Base-by-base conservation (phyloP, 495 filamentous ascomycete genomes). In the Penicillium canariense region DNA sequence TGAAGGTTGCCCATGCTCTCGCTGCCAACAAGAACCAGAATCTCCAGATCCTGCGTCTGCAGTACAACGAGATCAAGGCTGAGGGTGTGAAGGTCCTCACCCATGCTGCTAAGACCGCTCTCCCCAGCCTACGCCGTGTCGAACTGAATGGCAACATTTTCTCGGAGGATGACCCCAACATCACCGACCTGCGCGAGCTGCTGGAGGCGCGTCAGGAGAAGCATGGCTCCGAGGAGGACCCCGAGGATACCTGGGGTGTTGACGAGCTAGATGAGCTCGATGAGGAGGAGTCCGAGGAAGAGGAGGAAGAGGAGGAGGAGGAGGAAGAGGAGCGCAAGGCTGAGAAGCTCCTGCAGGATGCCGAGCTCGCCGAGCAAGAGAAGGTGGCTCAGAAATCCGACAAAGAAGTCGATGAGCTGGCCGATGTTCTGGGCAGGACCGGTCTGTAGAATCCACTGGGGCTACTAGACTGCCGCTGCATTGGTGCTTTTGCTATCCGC, bases 111-210 rank as follows among this genome's bases (percentile, higher is more conserved):
- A 81, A 84, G 66, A 75, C 77, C 14, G 70, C 69, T 0, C 76
- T 97, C n/a, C 88, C 87, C 0, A 77, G 77, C 22, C 72, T 96
- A 55, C 84, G 84, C 70, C 85, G 90, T 58, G 82, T 96, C 54
- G 94, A 98, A 68, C 75, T 98, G 55, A 97, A 98, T 68, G 94
- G 94, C 34, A 98, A 98, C 76, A 92, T 88, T 62, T 96, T 98
- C 60, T 77, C 78, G 7, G 92, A 96, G 68, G 91, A 95, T 1
- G 93, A 97, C 58, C 69, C 79, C 26, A 77, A 79, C 39, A 80
- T 85, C 14, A 71, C 70, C 40, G 75, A 73, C 8, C 63, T 87
- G 39, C 69, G 76, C 26, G 74, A 77, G 46, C 59, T 80, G 12
- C 56, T 87, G 23, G 73, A 77, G 31, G 72, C 75, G 58, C 72